phyloP scores from a whole-genome alignment of 75 land plant genomes.

The Cryptomeria japonica region DNA sequence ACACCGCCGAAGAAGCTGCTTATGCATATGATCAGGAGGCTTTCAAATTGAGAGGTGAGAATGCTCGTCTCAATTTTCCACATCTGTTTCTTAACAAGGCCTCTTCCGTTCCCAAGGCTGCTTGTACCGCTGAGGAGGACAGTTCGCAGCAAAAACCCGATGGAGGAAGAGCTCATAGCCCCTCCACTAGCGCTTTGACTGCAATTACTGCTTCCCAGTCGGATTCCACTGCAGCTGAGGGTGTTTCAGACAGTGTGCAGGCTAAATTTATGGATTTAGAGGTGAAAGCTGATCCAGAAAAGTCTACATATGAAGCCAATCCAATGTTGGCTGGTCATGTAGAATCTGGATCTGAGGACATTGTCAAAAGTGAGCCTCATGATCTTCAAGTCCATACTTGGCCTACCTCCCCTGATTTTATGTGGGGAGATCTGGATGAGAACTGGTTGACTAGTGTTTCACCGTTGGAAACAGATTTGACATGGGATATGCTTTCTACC shows the following conservation, averaged over 20 bases:
- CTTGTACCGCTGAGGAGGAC: background rate
- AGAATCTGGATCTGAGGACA: slow-evolving; percentile 5
- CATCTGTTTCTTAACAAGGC: slow-evolving; percentile 31
- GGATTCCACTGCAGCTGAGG: background rate
- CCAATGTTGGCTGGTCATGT: background rate
- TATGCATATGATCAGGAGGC: slow-evolving; percentile 68
- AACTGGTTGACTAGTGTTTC: slow-evolving; percentile 11
- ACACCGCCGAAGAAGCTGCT: slow-evolving; percentile 73
- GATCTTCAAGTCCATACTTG: slow-evolving; percentile 13
- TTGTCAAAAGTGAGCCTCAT: slow-evolving; percentile 5
- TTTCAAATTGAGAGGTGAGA: slow-evolving; percentile 43
- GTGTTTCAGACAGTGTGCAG: slow-evolving; percentile 4
- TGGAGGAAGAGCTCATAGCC: slow-evolving; percentile 1
- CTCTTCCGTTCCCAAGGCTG: background rate
- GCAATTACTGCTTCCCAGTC: background rate
- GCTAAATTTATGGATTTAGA: background rate
- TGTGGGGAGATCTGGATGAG: slow-evolving; percentile 15
- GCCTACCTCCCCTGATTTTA: slow-evolving; percentile 2
- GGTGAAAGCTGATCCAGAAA: slow-evolving; percentile 2
- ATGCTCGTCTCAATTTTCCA: slow-evolving; percentile 73
- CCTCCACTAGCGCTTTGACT: slow-evolving; percentile 13
- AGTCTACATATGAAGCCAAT: slow-evolving; percentile 6
- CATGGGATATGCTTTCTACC: slow-evolving; percentile 11
- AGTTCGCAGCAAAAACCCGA: slow-evolving; percentile 10
- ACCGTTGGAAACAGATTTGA: slow-evolving; percentile 8